Conservation (phyloP, 1,139 yeast species). For the Yamadazyma songkhlaensis region DNA sequence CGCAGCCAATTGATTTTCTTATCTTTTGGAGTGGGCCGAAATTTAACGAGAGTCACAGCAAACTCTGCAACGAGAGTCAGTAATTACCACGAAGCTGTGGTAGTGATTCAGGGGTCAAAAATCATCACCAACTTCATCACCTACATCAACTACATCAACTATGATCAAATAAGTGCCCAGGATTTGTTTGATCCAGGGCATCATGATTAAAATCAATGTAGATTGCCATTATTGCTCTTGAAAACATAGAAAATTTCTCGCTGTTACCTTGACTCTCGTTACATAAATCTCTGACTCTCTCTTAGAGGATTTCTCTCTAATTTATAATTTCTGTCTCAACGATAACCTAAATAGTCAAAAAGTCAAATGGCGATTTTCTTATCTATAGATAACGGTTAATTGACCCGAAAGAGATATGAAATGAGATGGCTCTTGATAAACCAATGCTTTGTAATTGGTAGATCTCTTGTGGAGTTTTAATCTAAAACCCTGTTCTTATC, state of each 20-base stretch:
- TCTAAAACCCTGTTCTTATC: too few relatives aligned
- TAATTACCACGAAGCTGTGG: background rate
- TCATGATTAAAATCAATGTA: background rate
- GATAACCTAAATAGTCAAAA: background rate
- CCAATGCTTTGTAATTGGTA: too few relatives aligned
- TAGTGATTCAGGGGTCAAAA: background rate
- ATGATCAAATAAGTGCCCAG: background rate
- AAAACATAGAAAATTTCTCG: background rate
- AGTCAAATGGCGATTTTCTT: constrained; percentile 8
- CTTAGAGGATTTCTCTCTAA: constrained; percentile 9
- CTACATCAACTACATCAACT: background rate
- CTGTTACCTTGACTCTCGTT: constrained; percentile 15
- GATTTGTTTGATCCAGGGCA: background rate
- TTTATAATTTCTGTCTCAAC: constrained; percentile 5
- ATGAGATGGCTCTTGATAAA: background rate
- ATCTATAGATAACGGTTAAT: constrained; percentile 2
- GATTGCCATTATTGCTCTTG: too few relatives aligned
- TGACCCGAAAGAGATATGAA: background rate
- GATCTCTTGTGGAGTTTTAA: too few relatives aligned
- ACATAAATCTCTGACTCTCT: constrained; percentile 15
- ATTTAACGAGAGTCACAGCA: constrained; percentile 1
- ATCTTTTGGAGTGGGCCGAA: constrained; percentile 1
- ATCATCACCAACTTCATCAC: background rate
- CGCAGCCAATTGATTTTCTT: constrained; percentile 3
- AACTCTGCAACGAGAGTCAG: background rate